phyloP scores from a whole-genome alignment of 1,284 basidiomycete genomes.

The Cryptococcus maquisensis region DNA sequence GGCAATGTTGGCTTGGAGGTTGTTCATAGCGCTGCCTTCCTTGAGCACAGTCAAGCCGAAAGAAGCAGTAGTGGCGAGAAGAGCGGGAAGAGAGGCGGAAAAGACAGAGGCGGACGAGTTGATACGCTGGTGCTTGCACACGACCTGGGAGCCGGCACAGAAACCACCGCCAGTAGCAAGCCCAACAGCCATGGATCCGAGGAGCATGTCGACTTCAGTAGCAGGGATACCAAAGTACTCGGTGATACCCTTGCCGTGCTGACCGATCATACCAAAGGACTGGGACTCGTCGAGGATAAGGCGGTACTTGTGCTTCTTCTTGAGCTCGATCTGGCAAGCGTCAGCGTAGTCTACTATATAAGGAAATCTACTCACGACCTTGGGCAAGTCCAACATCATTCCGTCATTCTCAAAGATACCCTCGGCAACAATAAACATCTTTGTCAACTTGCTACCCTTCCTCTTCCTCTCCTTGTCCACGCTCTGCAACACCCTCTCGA shows the following conservation, averaged over 20 bases:
- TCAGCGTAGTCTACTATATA: neutral
- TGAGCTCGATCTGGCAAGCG: conserved; percentile 72
- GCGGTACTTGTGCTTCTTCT: conserved; percentile 92
- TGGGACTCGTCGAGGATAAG: conserved; percentile 90
- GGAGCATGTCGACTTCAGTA: conserved; percentile 55
- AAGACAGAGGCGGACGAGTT: conserved; percentile 95
- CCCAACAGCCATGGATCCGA: conserved; percentile 80
- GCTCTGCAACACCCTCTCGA: conserved; percentile 78
- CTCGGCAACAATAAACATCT: conserved; percentile 94
- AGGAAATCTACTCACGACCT: conserved; percentile 61
- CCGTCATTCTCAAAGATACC: conserved; percentile 96
- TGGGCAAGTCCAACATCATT: conserved; percentile 82
- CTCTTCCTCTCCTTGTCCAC: conserved; percentile 85
- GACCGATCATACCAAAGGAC: conserved; percentile 87
- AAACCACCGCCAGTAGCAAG: conserved; percentile 87
- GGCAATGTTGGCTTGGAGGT: conserved; percentile 75
- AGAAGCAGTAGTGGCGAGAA: conserved; percentile 81
- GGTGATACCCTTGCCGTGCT: conserved; percentile 89
- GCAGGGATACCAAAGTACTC: conserved; percentile 87
- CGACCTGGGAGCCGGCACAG: conserved; percentile 80
- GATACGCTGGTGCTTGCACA: conserved; percentile 90
- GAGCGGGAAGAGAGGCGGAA: conserved; percentile 88
- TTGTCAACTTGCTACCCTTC: conserved; percentile 72
- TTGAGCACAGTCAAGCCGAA: conserved; percentile 76
- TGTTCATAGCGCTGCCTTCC: conserved; percentile 68